Percentiles rank a stretch among this genome's conserved stretches.
Conservation (phyloP, 2,329 filamentous ascomycete species). For the Aspergillus versicolor region DNA sequence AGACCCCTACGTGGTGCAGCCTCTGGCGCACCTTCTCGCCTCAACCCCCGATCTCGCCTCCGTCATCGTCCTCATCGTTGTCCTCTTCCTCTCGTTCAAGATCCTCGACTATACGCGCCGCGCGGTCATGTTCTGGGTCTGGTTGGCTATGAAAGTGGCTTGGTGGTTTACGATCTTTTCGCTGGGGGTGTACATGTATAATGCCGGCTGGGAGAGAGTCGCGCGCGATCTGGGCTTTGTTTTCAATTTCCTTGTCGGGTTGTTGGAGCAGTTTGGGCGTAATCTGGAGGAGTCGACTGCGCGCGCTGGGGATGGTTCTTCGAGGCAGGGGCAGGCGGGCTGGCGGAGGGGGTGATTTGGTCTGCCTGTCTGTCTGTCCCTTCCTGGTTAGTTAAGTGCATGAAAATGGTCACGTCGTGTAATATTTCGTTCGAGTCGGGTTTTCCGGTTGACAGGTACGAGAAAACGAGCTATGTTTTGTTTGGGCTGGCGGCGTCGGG, state of each 20-base stretch:
- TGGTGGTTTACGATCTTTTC: slow-evolving; percentile 64
- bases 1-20: slow-evolving; percentile 51
- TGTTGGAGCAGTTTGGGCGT: slow-evolving; percentile 56
- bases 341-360: slow-evolving; percentile 33
- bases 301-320: neutral
- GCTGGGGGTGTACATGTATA: slow-evolving; percentile 56
- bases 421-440: neutral
- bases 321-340: slow-evolving; percentile 12
- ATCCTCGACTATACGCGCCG: slow-evolving; percentile 69
- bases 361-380: neutral
- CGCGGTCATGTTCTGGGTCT: slow-evolving; percentile 73
- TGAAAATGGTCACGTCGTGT: too few species aligned
- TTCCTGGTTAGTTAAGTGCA: neutral
- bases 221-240: slow-evolving; percentile 46
- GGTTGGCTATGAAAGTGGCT: slow-evolving; percentile 60
- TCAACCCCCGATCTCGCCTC: slow-evolving; percentile 37
- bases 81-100: slow-evolving; percentile 63
- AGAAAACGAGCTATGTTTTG: neutral
- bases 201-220: slow-evolving; percentile 34
- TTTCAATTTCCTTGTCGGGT: slow-evolving; percentile 66
- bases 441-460: neutral
- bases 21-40: slow-evolving; percentile 35
- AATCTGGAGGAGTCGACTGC: slow-evolving; percentile 26
- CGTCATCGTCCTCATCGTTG: slow-evolving; percentile 52
- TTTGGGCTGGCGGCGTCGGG: slow-evolving; percentile 3